Evolutionary conservation across 371 early-diverging fungal genomes (phyloP).

Genomic region (Mortierella sp.): DNA sequence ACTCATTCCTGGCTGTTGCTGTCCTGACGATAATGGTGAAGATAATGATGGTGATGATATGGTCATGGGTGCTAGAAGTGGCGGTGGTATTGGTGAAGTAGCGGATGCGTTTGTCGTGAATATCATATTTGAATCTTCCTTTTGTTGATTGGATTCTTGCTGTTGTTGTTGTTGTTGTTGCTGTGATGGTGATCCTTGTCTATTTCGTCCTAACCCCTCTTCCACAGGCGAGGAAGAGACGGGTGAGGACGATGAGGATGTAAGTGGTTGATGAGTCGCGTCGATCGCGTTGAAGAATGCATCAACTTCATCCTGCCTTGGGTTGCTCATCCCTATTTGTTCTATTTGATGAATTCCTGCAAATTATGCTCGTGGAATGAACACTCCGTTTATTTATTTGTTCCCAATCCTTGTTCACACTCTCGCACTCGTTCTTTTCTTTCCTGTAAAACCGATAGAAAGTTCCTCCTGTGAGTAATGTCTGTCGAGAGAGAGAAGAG

Average conservation of each 20-base stretch:
- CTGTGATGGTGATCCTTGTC: not conserved
- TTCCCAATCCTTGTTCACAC: not conserved
- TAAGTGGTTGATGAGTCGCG: slow-evolving; percentile 1
- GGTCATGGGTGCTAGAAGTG: not conserved
- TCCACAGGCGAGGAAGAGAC: not conserved
- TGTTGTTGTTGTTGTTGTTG: slow-evolving; percentile 8
- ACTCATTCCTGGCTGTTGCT: slow-evolving; percentile 48
- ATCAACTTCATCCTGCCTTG: slow-evolving; percentile 38
- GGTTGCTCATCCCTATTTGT: slow-evolving; percentile 16
- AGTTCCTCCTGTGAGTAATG: too few relatives aligned
- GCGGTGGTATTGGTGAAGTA: slow-evolving; percentile 2
- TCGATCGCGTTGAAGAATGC: slow-evolving; percentile 46
- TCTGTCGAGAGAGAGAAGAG: too few relatives aligned
- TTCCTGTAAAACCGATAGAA: too few relatives aligned
- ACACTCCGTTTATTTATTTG: not conserved
- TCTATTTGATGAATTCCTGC: not conserved
- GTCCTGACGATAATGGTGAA: not conserved
- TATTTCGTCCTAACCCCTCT: not conserved
- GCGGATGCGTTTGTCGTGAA: slow-evolving; percentile 10
- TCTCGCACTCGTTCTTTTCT: not conserved
- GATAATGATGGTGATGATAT: slow-evolving; percentile 9
- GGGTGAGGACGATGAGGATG: slow-evolving; percentile 1
- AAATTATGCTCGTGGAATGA: too few relatives aligned
- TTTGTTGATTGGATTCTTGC: not conserved
- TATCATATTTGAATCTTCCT: not conserved